Percentiles rank a stretch among this genome's conserved stretches.
phyloP scores from a whole-genome alignment of 2,329 filamentous ascomycete genomes.

The Neodidymelliopsis sp. region DNA sequence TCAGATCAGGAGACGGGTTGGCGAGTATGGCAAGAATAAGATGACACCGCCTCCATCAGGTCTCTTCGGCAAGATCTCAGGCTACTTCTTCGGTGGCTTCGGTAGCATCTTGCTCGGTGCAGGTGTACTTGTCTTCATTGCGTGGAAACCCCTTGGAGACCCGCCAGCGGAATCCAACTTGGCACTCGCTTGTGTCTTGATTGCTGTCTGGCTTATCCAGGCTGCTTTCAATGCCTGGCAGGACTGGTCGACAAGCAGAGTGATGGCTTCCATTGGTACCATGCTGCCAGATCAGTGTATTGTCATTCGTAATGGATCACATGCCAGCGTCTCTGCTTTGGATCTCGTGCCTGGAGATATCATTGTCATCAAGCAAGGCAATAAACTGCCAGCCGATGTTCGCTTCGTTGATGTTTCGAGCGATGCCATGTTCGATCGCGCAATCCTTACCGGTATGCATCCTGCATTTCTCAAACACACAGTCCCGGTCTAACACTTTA shows the following conservation, averaged over 20 bases:
- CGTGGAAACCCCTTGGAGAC: conserved; percentile 77
- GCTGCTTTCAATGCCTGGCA: conserved; percentile 65
- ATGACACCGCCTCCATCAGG: conserved; percentile 71
- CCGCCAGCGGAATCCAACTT: conserved; percentile 75
- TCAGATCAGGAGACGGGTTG: conserved; percentile 62
- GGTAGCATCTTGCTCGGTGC: conserved; percentile 74
- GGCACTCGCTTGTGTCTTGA: conserved; percentile 75
- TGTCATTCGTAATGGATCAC: conserved; percentile 66
- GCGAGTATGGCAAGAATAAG: conserved; percentile 71
- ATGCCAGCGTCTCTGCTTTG: conserved; percentile 58
- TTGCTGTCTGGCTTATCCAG: conserved; percentile 71
- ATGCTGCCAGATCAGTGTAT: conserved; percentile 80
- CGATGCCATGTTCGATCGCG: conserved; percentile 75
- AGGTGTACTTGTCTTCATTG: conserved; percentile 75
- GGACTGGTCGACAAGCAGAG: conserved; percentile 77
- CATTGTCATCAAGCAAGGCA: conserved; percentile 71
- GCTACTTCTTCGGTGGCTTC: conserved; percentile 81
- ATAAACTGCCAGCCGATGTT: conserved; percentile 77
- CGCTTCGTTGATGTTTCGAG: conserved; percentile 73
- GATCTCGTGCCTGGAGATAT: conserved; percentile 78
- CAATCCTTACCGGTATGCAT: conserved; percentile 69
- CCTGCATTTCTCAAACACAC: not conserved
- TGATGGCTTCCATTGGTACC: conserved; percentile 80
- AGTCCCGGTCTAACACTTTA: conserved; percentile 11
- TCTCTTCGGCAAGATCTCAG: conserved; percentile 64